phyloP scores from a whole-genome alignment of 139 green algal genomes.

The Asterochloris erici region DNA sequence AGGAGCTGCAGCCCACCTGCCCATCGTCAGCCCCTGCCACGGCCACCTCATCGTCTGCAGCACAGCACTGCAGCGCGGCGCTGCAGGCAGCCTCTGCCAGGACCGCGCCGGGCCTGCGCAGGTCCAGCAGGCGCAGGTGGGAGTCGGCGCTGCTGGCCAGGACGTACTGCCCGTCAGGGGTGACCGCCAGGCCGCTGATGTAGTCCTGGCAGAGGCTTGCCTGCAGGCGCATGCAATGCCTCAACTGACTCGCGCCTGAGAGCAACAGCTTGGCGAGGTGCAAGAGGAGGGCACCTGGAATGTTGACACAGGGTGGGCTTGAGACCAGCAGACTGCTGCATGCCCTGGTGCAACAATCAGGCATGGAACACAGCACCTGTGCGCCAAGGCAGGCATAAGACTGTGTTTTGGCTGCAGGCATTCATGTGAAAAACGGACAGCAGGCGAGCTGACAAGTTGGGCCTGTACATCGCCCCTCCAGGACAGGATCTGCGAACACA shows the following conservation, averaged over 20 bases:
- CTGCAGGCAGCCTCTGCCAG: conserved; percentile 24
- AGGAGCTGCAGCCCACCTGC: neutral
- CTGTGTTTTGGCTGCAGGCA: no score
- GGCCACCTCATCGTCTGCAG: conserved; percentile 40
- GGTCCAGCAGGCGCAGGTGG: conserved; percentile 43
- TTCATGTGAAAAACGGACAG: no score
- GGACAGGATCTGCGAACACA: no score
- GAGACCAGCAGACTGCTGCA: no score
- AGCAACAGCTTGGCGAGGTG: no score
- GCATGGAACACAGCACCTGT: no score
- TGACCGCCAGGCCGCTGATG: conserved; percentile 53
- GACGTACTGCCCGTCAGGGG: conserved; percentile 30
- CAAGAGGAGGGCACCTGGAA: no score
- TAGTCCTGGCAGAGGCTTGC: conserved; percentile 52
- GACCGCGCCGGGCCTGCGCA: conserved; percentile 23
- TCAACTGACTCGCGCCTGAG: neutral
- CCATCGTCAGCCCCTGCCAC: conserved; percentile 56
- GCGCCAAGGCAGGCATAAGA: no score
- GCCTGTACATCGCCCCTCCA: no score
- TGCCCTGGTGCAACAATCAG: no score
- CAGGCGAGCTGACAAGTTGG: no score
- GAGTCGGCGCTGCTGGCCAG: conserved; percentile 50
- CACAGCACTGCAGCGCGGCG: conserved; percentile 54
- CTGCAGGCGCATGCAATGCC: neutral
- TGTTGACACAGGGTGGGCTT: no score